Conservation (phyloP, 2,329 filamentous ascomycete genomes). For the Colletotrichum liriopes region DNA sequence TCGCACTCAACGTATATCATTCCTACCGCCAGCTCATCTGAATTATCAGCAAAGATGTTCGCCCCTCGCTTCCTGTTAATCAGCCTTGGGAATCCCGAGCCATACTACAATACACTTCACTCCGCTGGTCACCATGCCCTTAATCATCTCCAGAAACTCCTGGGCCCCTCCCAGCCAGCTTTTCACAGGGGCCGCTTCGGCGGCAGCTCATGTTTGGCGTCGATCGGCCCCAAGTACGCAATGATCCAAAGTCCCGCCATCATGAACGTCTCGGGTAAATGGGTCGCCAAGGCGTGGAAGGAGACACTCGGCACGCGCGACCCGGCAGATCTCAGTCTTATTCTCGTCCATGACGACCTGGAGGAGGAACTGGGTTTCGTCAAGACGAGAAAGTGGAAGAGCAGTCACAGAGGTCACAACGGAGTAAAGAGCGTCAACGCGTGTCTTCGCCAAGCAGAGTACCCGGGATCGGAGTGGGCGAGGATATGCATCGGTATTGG, state of each 20-base stretch:
- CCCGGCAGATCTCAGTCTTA: slow-evolving; percentile 64
- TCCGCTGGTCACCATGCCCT: slow-evolving; percentile 89
- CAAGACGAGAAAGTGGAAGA: slow-evolving; percentile 73
- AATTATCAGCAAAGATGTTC: slow-evolving; percentile 37
- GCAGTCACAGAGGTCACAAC: slow-evolving; percentile 81
- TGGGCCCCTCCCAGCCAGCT: slow-evolving; percentile 62
- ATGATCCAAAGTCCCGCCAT: slow-evolving; percentile 81
- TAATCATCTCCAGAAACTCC: slow-evolving; percentile 67
- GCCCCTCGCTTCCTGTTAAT: slow-evolving; percentile 80
- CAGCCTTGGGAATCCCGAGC: slow-evolving; percentile 87
- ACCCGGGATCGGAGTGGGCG: slow-evolving; percentile 60
- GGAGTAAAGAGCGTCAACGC: slow-evolving; percentile 78
- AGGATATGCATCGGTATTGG: slow-evolving; percentile 90
- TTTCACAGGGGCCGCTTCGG: slow-evolving; percentile 65
- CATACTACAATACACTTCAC: slow-evolving; percentile 85
- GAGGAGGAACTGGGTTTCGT: slow-evolving; percentile 81
- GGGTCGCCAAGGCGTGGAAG: slow-evolving; percentile 77
- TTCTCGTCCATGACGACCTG: slow-evolving; percentile 92
- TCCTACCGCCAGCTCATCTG: neutral
- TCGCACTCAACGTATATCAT: neutral
- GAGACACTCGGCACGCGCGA: slow-evolving; percentile 62
- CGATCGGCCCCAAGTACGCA: slow-evolving; percentile 68
- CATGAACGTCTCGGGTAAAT: slow-evolving; percentile 89
- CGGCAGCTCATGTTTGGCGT: slow-evolving; percentile 67
- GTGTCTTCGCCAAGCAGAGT: slow-evolving; percentile 61